These are phyloP conservation scores for Gnetum montanum DNA, from an alignment of 75 land plant species.

Conservation along the genomic window DNA sequence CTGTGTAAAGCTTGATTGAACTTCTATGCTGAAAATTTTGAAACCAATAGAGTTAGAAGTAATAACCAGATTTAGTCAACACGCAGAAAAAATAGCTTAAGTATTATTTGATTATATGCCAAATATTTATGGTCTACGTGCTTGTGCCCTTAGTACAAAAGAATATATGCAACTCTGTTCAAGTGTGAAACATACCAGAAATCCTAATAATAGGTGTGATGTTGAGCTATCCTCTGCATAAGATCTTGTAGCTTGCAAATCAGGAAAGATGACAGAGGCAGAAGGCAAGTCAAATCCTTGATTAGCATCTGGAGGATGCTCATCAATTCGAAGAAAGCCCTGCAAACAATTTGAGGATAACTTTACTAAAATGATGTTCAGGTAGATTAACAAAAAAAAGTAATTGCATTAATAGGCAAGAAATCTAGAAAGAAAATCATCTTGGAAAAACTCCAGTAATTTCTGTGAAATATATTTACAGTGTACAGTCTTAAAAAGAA, in stretches of 20 bases:
- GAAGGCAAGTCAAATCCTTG: constrained; percentile 98
- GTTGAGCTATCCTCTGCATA: constrained; percentile 15
- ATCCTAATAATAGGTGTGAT: constrained; percentile 33
- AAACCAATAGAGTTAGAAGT: background rate
- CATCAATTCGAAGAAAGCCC: constrained; percentile 95
- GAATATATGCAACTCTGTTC: background rate
- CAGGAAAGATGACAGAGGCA: constrained; percentile 63
- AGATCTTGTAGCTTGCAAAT: constrained; percentile 22
- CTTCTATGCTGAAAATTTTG: constrained; percentile 35
- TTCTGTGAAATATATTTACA: too few relatives aligned
- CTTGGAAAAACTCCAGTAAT: too few relatives aligned
- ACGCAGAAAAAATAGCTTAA: background rate
- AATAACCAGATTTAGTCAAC: background rate
- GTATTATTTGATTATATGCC: background rate
- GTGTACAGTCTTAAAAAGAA: too few relatives aligned
- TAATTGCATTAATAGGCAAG: too few relatives aligned
- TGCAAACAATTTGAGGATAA: too few relatives aligned
- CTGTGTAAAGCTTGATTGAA: constrained; percentile 57
- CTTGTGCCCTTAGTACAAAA: background rate
- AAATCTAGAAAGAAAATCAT: too few relatives aligned
- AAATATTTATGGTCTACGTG: background rate
- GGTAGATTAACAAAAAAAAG: too few relatives aligned
- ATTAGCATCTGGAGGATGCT: constrained; percentile 98
- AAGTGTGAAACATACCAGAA: constrained; percentile 57
- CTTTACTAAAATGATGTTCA: too few relatives aligned